Conservation (phyloP, 495 filamentous ascomycete species). For the Gamarada debralockiae region DNA sequence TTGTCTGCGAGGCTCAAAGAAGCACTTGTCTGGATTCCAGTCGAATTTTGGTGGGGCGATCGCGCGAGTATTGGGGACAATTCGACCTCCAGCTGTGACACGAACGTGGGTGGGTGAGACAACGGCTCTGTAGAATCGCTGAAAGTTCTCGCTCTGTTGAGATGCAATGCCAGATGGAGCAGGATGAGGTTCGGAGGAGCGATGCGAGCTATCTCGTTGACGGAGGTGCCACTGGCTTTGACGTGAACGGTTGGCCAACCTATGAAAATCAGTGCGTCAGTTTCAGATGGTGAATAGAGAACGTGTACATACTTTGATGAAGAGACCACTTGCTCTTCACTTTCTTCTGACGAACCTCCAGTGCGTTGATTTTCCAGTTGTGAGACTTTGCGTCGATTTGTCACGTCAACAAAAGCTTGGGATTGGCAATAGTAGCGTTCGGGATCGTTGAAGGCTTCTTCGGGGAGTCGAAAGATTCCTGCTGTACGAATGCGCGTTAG, state of each 20-base stretch:
- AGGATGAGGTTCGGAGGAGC: constrained; percentile 34
- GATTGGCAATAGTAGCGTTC: constrained; percentile 9
- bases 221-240: constrained; percentile 22
- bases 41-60: constrained; percentile 18
- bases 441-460: constrained; percentile 14
- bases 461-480: constrained; percentile 14
- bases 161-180: constrained; percentile 40
- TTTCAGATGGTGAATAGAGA: too few species aligned
- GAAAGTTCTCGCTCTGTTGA: constrained; percentile 50
- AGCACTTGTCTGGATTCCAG: constrained; percentile 22
- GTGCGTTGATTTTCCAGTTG: background rate
- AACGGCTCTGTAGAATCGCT: constrained; percentile 52
- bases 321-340: background rate
- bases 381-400: constrained; percentile 4
- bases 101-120: constrained; percentile 51
- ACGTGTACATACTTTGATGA: background rate
- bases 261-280: background rate
- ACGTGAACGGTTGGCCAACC: constrained; percentile 2
- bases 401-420: constrained; percentile 6
- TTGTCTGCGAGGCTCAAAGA: constrained; percentile 11
- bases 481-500: constrained; percentile 8
- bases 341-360: constrained; percentile 15
- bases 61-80: constrained; percentile 52
- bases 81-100: constrained; percentile 51
- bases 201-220: constrained; percentile 22